Conservation (phyloP, 768 basidiomycete genomes). For the Amanita rimosa region DNA sequence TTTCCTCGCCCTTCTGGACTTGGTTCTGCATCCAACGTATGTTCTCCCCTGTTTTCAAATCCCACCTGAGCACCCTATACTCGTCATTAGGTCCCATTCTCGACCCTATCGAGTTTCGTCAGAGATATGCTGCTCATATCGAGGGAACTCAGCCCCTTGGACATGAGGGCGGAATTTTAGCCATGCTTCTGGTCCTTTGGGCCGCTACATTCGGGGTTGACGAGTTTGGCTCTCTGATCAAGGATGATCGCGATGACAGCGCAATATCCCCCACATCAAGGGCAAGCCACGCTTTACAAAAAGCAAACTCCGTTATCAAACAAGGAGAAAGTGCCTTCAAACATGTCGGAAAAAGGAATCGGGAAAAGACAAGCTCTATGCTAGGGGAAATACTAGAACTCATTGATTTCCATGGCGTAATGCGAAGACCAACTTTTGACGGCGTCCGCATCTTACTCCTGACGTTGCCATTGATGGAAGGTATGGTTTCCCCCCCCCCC, state of each 20-base stretch:
- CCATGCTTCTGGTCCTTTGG: conserved; percentile 79
- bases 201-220: conserved; percentile 84
- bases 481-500: conserved; percentile 33
- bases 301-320: background rate
- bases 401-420: conserved; percentile 68
- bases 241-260: conserved; percentile 11
- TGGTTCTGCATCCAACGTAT: conserved; percentile 80
- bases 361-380: conserved; percentile 55
- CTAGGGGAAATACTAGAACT: conserved; percentile 67
- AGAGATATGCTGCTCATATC: conserved; percentile 56
- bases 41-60: conserved; percentile 11
- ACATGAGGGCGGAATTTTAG: conserved; percentile 66
- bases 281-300: background rate
- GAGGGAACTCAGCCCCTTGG: conserved; percentile 53
- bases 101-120: conserved; percentile 68
- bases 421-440: conserved; percentile 80
- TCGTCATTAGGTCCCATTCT: conserved; percentile 63
- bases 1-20: conserved; percentile 75
- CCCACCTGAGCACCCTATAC: background rate
- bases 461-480: conserved; percentile 74
- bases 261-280: background rate
- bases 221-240: conserved; percentile 41
- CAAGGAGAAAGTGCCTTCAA: conserved; percentile 16
- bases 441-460: conserved; percentile 74
- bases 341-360: conserved; percentile 29